A percentile compares a stretch with the other conserved stretches of the same genome.
Conservation (phyloP, 1,284 basidiomycete species). For the Hypsizygus ulmarius region DNA sequence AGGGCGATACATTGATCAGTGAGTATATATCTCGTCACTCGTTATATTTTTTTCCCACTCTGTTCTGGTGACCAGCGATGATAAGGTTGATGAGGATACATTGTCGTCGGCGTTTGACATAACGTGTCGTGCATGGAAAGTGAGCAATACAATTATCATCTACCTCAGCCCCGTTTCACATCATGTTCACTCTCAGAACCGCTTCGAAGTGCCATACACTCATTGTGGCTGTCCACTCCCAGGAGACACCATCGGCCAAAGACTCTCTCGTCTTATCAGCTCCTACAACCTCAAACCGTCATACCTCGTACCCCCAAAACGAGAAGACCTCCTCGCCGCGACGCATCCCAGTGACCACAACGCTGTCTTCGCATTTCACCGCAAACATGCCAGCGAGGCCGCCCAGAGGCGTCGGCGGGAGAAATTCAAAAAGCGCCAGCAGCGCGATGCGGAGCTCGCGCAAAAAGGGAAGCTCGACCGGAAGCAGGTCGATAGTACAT, state of each 20-base stretch:
- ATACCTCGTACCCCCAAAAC: conserved; percentile 22
- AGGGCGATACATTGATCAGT: conserved; percentile 38
- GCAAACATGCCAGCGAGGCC: conserved; percentile 14
- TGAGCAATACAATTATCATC: conserved; percentile 10
- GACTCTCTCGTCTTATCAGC: conserved; percentile 24
- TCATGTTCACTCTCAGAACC: conserved; percentile 23
- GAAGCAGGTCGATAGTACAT: conserved; percentile 2
- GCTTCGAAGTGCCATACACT: conserved; percentile 35
- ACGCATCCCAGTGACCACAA: conserved; percentile 45
- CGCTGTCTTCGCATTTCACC: conserved; percentile 30
- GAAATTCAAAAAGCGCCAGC: conserved; percentile 16
- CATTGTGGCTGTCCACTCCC: conserved; percentile 41
- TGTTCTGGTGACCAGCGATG: conserved; percentile 27
- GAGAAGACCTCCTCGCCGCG: conserved; percentile 24
- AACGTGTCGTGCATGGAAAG: conserved; percentile 39
- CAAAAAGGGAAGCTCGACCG: conserved; percentile 18
- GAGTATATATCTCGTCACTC: conserved; percentile 11
- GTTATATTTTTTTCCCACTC: not conserved
- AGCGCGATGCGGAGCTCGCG: conserved; percentile 20
- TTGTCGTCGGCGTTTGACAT: conserved; percentile 36
- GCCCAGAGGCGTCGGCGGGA: conserved; percentile 5
- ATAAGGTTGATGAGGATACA: conserved; percentile 36
- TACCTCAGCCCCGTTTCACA: not conserved
- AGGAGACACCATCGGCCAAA: conserved; percentile 32
- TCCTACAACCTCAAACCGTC: conserved; percentile 6